Evolutionary conservation across 2,329 filamentous ascomycete species (phyloP).

Genomic region (Aspergillus ruber): DNA sequence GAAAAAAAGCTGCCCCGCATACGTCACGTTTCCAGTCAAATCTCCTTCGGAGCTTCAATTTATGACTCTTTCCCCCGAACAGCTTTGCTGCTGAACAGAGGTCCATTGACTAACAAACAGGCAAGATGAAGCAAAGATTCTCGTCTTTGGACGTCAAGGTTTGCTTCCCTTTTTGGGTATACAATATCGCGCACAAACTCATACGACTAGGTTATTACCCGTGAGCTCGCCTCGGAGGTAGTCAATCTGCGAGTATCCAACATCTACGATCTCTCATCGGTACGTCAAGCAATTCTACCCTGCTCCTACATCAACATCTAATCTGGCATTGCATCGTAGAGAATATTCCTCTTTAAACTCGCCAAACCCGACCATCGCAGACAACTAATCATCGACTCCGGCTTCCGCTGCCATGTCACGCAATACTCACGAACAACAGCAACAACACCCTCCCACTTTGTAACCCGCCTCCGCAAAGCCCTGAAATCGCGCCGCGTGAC

Average conservation of each 20-base stretch:
- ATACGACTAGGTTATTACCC: slow-evolving; percentile 71
- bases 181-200: not conserved
- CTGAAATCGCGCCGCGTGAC: slow-evolving; percentile 83
- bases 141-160: slow-evolving; percentile 55
- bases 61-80: slow-evolving; percentile 9
- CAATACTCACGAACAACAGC: slow-evolving; percentile 83
- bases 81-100: not conserved
- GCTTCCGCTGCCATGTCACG: slow-evolving; percentile 92
- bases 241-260: slow-evolving; percentile 78
- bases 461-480: slow-evolving; percentile 75
- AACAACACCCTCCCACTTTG: slow-evolving; percentile 75
- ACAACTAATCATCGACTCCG: slow-evolving; percentile 87
- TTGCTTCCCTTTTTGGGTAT: slow-evolving; percentile 1
- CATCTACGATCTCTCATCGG: slow-evolving; percentile 88
- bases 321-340: slow-evolving; percentile 33
- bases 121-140: slow-evolving; percentile 53
- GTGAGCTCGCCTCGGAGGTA: slow-evolving; percentile 76
- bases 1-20: slow-evolving; percentile 27
- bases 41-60: slow-evolving; percentile 8
- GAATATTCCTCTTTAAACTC: slow-evolving; percentile 93
- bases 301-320: not conserved
- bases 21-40: slow-evolving; percentile 24
- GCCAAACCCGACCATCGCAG: slow-evolving; percentile 82
- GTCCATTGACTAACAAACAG: slow-evolving; percentile 7
- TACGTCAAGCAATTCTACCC: slow-evolving; percentile 24